Evolutionary conservation across 306 rosid genomes (phyloP).

Genomic region (Abrus precatorius): DNA sequence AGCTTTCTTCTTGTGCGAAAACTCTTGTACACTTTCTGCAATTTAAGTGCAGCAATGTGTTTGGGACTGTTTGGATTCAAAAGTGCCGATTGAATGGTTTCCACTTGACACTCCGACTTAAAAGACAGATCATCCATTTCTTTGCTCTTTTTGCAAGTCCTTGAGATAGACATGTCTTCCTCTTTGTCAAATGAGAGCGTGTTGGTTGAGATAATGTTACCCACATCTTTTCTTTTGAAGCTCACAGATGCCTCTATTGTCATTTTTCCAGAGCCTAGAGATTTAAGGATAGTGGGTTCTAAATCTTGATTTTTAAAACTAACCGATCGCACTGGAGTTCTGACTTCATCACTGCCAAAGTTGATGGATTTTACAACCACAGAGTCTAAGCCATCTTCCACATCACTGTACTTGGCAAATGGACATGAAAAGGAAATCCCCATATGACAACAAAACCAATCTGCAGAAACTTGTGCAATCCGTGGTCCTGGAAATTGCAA

Average conservation of each 20-base stretch:
- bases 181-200: constrained; percentile 55
- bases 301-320: constrained; percentile 73
- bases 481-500: constrained; percentile 56
- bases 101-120: constrained; percentile 54
- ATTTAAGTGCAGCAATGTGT: constrained; percentile 88
- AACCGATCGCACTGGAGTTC: constrained; percentile 71
- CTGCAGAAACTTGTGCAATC: constrained; percentile 42
- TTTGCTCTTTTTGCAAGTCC: constrained; percentile 52
- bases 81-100: constrained; percentile 54
- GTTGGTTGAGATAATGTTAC: constrained; percentile 54
- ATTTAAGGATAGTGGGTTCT: constrained; percentile 71
- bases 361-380: constrained; percentile 72
- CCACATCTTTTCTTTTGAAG: constrained; percentile 66
- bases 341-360: constrained; percentile 66
- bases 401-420: constrained; percentile 64
- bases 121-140: constrained; percentile 55
- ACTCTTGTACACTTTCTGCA: constrained; percentile 99
- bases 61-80: constrained; percentile 73
- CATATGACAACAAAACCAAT: constrained; percentile 58
- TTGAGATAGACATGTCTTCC: constrained; percentile 29
- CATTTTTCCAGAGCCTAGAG: constrained; percentile 79
- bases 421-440: constrained; percentile 86
- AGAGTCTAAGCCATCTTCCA: constrained; percentile 72
- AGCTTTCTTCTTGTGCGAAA: constrained; percentile 95
- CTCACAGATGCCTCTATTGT: constrained; percentile 78